phyloP scores from a whole-genome alignment of 73 alveolate species.

The Uronychia binucleata region DNA sequence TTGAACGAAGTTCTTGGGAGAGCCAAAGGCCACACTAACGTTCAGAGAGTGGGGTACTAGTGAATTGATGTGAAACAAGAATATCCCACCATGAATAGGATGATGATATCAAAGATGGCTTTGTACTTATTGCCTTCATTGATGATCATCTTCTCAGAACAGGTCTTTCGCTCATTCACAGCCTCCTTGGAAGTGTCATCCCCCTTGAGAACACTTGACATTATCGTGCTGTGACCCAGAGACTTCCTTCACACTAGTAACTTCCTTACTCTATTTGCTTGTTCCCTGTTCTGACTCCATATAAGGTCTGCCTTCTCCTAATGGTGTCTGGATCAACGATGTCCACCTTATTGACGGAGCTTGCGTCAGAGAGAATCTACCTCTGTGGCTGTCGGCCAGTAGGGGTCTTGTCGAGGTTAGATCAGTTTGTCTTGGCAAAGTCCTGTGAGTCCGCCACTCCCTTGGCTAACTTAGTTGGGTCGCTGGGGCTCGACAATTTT shows the following conservation, averaged over 20 bases:
- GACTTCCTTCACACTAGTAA: background rate
- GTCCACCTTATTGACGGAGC: background rate
- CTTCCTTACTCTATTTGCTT: background rate
- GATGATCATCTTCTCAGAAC: conserved; percentile 39
- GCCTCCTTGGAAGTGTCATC: conserved; percentile 3
- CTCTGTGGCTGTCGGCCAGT: background rate
- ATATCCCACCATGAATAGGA: conserved; percentile 56
- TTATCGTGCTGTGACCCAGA: background rate
- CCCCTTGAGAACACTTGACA: background rate
- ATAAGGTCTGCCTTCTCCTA: background rate
- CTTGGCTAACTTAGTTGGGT: too few relatives aligned
- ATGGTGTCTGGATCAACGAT: background rate
- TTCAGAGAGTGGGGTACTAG: conserved; percentile 7
- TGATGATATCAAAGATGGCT: conserved; percentile 58
- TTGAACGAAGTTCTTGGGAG: conserved; percentile 8
- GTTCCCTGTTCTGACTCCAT: conserved; percentile 1
- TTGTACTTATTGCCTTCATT: conserved; percentile 48
- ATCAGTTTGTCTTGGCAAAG: background rate
- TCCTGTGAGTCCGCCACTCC: too few relatives aligned
- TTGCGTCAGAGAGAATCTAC: background rate
- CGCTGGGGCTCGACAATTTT: too few relatives aligned
- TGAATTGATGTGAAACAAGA: conserved; percentile 56
- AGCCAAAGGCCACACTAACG: conserved; percentile 43
- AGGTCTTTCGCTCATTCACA: background rate
- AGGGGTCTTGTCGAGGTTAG: background rate